Base-by-base conservation (phyloP, 177 flowering plant genomes). In the Tripterygium wilfordii region DNA sequence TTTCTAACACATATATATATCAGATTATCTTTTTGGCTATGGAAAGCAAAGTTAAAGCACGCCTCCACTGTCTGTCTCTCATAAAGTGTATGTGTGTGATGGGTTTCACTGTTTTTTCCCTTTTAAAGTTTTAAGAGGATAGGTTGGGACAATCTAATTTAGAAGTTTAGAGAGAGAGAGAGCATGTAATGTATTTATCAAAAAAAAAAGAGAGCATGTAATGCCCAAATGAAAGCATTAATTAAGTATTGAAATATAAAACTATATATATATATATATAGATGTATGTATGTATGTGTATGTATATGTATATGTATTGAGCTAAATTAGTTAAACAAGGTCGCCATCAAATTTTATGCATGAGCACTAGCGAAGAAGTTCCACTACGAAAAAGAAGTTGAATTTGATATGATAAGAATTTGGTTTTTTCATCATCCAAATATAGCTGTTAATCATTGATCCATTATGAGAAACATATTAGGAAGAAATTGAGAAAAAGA, bases 11-110 rank as follows among this genome's bases (percentile, higher is more conserved):
- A n/a, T n/a, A n/a, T n/a, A n/a, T n/a, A n/a, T n/a, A n/a, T n/a
- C n/a, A n/a, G n/a, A n/a, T n/a, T n/a, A n/a, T n/a, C 46, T 49
- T 49, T 58, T 58, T 54, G 47, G 54, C 58, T 30, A 30, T 49
- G 30, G 42, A 27, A 49, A 49, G 42, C 41, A 64, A 53, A 54
- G 60, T 13, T 48, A 58, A 62, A 63, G 54, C 10, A 9, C 36
- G 26, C 1, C 40, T 24, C 58, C 27, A 49, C 9, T 15, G 9
- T 12, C 37, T 14, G n/a, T 46, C 52, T 26, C 41, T 43, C n/a
- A n/a, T n/a, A n/a, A n/a, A n/a, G n/a, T 32, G 14, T 32, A 4
- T 32, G 2, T 32, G 3, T 33, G 3, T 15, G 15, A 8, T 9
- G 4, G 15, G 19, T 15, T 15, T 36, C 40, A 36, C 40, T n/a